Percentiles rank a stretch among this genome's conserved stretches.
phyloP scores from a whole-genome alignment of 352 stramenopile genomes.

The Plasmopara muralis region DNA sequence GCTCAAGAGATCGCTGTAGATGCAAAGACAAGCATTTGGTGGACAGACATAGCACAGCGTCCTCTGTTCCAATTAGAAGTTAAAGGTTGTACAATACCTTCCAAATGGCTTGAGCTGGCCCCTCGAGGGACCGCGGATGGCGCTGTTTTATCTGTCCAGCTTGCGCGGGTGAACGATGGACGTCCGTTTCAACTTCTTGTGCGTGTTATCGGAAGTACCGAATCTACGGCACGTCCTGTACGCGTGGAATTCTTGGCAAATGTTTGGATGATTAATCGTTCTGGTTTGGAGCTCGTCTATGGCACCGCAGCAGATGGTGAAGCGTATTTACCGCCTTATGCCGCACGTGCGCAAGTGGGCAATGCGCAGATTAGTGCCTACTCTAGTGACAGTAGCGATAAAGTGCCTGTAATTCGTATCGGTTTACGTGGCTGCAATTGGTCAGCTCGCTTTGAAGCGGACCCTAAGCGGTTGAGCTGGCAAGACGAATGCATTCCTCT shows the following conservation, averaged over 20 bases:
- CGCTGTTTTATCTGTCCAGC: slow-evolving; percentile 50
- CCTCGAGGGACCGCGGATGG: slow-evolving; percentile 37
- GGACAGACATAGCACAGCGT: slow-evolving; percentile 52
- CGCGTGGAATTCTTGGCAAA: slow-evolving; percentile 41
- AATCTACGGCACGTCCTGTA: slow-evolving; percentile 21
- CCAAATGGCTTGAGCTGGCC: slow-evolving; percentile 64
- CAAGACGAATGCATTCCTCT: slow-evolving; percentile 76
- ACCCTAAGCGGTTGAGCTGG: slow-evolving; percentile 71
- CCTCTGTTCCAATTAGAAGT: slow-evolving; percentile 66
- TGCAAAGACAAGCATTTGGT: slow-evolving; percentile 67
- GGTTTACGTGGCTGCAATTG: slow-evolving; percentile 51
- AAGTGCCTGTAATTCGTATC: slow-evolving; percentile 47
- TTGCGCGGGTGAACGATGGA: slow-evolving; percentile 48
- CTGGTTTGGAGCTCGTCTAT: slow-evolving; percentile 64
- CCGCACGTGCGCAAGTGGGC: slow-evolving; percentile 55
- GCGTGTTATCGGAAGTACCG: slow-evolving; percentile 32
- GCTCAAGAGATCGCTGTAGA: slow-evolving; percentile 44
- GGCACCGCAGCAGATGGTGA: slow-evolving; percentile 59
- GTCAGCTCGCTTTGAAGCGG: slow-evolving; percentile 64
- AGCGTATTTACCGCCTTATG: slow-evolving; percentile 46
- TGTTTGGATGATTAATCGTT: slow-evolving; percentile 80
- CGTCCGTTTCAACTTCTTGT: slow-evolving; percentile 66
- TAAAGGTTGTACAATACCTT: slow-evolving; percentile 47
- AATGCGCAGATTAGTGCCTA: slow-evolving; percentile 74
- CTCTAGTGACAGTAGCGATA: slow-evolving; percentile 31